Evolutionary conservation across 257 asterid species (phyloP), one percentile per base, ranked within the genome.

Genomic region (Ballota nigra): DNA sequence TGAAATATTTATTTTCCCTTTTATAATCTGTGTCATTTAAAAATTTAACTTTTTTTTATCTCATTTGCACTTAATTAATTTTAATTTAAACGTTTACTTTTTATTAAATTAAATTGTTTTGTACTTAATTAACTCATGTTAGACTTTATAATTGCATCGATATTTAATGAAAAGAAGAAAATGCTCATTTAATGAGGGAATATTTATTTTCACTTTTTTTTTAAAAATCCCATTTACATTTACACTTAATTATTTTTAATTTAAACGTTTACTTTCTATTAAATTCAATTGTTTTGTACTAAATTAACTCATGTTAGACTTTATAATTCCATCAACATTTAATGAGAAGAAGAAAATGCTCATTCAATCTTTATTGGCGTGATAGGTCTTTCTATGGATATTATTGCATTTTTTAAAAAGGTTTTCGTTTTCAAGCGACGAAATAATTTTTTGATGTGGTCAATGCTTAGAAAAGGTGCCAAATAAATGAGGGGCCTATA

Each of bases 391-490:
- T 19, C 60, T 58, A 58, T 28, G 41, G 11, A 58, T 58, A 13
- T 6, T 57, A 58, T 58, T 58, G 64, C 9, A 29, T 13, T 13
- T 26, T 13, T 13, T 12, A 12, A 41, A 9, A 10, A 2, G 16
- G 4, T 59, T 59, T 59, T 0, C 9, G 26, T 58, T 16, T 31
- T 36, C 5, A 12, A 18, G 49, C 18, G 38, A 33, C 19, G 23
- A 22, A 52, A 12, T 68, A 24, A 69, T 69, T 57, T 40, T 34
- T 70, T 40, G 31, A 38, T 38, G 31, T n/a, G 28, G 66, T 58
- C 43, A 57, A 70, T 70, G 75, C 8, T 57, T 52, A 12, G 51
- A 26, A 15, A 9, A 34, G 29, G 63, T 38, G 23, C 49, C 47
- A 52, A 55, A 56, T 57, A 13, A 74, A 51, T 43, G 34, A 45